Conservation (phyloP, 495 filamentous ascomycete species). For the Trichocladium uniseriatum region DNA sequence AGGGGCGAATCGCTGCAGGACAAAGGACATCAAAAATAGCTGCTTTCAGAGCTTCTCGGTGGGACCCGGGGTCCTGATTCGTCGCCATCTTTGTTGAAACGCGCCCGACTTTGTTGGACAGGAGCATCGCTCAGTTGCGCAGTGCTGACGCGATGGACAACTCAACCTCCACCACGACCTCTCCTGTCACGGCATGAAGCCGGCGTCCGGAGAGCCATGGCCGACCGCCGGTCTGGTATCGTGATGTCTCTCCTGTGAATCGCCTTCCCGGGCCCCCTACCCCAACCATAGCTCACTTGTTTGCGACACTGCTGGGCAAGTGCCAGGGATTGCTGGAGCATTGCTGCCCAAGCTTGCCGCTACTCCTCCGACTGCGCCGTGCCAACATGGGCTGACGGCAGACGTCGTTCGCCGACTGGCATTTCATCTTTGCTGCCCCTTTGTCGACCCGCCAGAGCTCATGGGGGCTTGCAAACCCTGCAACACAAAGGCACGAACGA, state of each 20-base stretch:
- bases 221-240: slow-evolving; percentile 17
- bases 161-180: slow-evolving; percentile 3
- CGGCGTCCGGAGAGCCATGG: slow-evolving; percentile 1
- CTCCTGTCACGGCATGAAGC: slow-evolving; percentile 4
- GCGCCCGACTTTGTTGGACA: not conserved
- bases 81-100: not conserved
- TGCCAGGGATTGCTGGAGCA: slow-evolving; percentile 36
- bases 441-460: slow-evolving; percentile 3
- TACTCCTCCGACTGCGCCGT: slow-evolving; percentile 4
- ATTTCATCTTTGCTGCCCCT: not conserved
- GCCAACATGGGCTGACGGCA: not conserved
- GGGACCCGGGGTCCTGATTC: slow-evolving; percentile 4
- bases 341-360: slow-evolving; percentile 41
- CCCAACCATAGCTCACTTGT: not conserved
- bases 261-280: not conserved
- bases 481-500: slow-evolving; percentile 2
- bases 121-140: slow-evolving; percentile 10
- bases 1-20: not conserved
- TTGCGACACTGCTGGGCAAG: slow-evolving; percentile 10
- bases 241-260: slow-evolving; percentile 2
- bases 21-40: not conserved
- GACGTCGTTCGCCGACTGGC: not conserved
- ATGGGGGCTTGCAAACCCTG: slow-evolving; percentile 7
- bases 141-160: slow-evolving; percentile 13
- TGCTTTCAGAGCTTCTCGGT: not conserved